These are phyloP conservation scores for Aspergillus sclerotioniger DNA, from an alignment of 495 filamentous ascomycete genomes.

Conservation along the genomic window DNA sequence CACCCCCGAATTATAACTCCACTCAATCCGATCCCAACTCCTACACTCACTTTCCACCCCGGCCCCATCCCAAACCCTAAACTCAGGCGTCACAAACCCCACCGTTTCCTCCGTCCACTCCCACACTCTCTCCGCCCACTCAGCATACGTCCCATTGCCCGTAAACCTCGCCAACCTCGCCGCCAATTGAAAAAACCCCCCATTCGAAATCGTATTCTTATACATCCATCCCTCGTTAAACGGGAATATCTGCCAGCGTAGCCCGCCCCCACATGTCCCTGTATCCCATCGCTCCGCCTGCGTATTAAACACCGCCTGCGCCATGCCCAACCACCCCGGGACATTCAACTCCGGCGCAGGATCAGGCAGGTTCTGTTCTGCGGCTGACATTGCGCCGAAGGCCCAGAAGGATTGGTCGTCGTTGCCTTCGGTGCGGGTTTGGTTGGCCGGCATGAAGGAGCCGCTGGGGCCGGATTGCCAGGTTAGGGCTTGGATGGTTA, in stretches of 20 bases:
- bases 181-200: constrained; percentile 76
- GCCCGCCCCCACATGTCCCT: constrained; percentile 63
- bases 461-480: constrained; percentile 66
- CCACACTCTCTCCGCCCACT: constrained; percentile 72
- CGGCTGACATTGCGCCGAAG: constrained; percentile 76
- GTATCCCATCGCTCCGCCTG: constrained; percentile 71
- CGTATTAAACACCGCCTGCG: constrained; percentile 79
- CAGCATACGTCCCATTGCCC: constrained; percentile 71
- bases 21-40: constrained; percentile 34
- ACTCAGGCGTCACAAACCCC: constrained; percentile 61
- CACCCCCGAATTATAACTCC: constrained; percentile 39
- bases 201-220: constrained; percentile 79
- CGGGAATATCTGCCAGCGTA: constrained; percentile 83
- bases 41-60: constrained; percentile 48
- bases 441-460: constrained; percentile 80
- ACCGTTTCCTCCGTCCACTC: constrained; percentile 66
- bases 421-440: constrained; percentile 73
- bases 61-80: constrained; percentile 64
- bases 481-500: constrained; percentile 63
- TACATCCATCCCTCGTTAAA: constrained; percentile 79
- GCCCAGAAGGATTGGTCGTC: constrained; percentile 90
- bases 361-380: constrained; percentile 71
- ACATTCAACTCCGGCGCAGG: no score
- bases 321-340: constrained; percentile 75
- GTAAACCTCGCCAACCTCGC: constrained; percentile 75